A percentile compares a stretch with the other conserved stretches of the same genome.
Conservation (phyloP, 345 rosid species). For the Turritis glabra region DNA sequence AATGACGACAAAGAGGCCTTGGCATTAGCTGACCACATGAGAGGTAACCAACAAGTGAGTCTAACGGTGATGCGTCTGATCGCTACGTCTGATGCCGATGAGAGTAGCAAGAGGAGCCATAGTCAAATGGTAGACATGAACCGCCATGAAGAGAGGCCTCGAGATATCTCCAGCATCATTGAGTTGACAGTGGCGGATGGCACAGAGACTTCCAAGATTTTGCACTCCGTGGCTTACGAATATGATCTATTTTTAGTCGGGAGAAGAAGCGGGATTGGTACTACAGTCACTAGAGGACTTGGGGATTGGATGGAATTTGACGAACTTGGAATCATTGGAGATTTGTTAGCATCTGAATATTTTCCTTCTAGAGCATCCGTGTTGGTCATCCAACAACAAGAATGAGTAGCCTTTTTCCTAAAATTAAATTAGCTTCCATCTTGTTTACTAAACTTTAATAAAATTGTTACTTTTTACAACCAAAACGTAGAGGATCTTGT, state of each 20-base stretch:
- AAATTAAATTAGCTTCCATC: constrained; percentile 2
- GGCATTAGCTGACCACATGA: constrained; percentile 51
- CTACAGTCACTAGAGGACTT: constrained; percentile 47
- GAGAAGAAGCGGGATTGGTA: constrained; percentile 40
- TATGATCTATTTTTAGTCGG: constrained; percentile 55
- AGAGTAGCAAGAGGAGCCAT: constrained; percentile 24
- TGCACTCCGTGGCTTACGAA: constrained; percentile 39
- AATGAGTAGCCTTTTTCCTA: background rate
- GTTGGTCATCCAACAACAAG: constrained; percentile 58
- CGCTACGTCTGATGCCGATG: background rate
- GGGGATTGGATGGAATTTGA: constrained; percentile 62
- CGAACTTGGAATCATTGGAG: constrained; percentile 66
- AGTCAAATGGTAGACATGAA: constrained; percentile 30
- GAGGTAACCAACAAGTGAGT: constrained; percentile 20
- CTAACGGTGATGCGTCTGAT: constrained; percentile 42
- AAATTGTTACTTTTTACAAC: background rate
- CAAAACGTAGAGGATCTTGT: background rate
- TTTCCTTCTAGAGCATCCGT: constrained; percentile 43
- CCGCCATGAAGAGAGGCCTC: background rate
- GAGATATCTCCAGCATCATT: constrained; percentile 2
- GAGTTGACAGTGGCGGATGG: constrained; percentile 45
- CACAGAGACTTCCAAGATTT: constrained; percentile 34
- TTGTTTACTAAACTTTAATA: background rate
- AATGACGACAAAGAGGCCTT: constrained; percentile 64
- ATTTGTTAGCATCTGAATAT: constrained; percentile 63